A percentile compares a stretch with the other conserved stretches of the same genome.
Conservation (phyloP, 805 yeast genomes). For the Saturnispora gosingensis region DNA sequence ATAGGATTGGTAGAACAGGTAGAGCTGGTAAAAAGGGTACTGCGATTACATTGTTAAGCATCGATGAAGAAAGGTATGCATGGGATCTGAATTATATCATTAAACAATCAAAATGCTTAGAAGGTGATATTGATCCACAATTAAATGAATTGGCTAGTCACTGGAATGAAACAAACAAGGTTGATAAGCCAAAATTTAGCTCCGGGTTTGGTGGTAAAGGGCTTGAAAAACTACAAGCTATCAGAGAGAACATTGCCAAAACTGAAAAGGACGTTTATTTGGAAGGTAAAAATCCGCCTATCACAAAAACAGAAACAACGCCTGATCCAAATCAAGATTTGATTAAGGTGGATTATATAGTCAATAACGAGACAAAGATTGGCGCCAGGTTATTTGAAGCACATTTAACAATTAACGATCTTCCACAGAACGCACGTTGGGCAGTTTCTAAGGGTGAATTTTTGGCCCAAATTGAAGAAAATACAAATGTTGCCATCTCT, state of each 20-base stretch:
- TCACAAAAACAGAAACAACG: background rate
- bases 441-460: slow-evolving; percentile 60
- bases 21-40: slow-evolving; percentile 75
- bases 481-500: slow-evolving; percentile 69
- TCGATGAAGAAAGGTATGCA: slow-evolving; percentile 54
- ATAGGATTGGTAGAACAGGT: slow-evolving; percentile 93
- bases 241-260: slow-evolving; percentile 41
- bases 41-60: slow-evolving; percentile 60
- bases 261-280: slow-evolving; percentile 27
- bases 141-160: slow-evolving; percentile 40
- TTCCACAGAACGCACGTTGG: slow-evolving; percentile 78
- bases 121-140: slow-evolving; percentile 35
- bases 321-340: background rate
- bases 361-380: slow-evolving; percentile 1
- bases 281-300: background rate
- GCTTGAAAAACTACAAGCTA: slow-evolving; percentile 62
- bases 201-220: slow-evolving; percentile 95
- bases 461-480: slow-evolving; percentile 53
- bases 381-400: slow-evolving; percentile 8
- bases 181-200: slow-evolving; percentile 52
- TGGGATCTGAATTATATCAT: slow-evolving; percentile 64
- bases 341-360: slow-evolving; percentile 4
- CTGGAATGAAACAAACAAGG: slow-evolving; percentile 52
- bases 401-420: slow-evolving; percentile 63
- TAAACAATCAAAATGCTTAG: slow-evolving; percentile 41